Evolutionary conservation across 441 rosid genomes (phyloP).

Genomic region (California macrophylla): DNA sequence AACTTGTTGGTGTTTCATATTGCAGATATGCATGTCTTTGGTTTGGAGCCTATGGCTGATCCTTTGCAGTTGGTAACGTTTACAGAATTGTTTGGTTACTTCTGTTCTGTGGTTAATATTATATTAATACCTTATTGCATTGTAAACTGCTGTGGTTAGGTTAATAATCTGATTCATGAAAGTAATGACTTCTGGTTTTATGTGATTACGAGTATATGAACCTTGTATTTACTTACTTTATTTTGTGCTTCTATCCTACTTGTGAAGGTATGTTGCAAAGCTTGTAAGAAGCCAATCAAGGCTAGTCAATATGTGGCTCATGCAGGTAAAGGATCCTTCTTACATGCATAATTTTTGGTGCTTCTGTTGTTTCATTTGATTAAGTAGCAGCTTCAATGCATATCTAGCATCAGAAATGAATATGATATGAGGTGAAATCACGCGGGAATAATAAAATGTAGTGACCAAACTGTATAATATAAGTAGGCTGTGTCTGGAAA

Average conservation of each 20-base stretch:
- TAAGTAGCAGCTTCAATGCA: not conserved
- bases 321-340: conserved; percentile 39
- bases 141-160: not conserved
- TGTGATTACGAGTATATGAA: not conserved
- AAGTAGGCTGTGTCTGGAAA: not conserved
- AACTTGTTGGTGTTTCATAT: conserved; percentile 14
- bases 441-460: not conserved
- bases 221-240: conserved; percentile 11
- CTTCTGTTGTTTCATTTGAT: not conserved
- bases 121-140: not conserved
- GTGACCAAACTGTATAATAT: not conserved
- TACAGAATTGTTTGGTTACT: not conserved
- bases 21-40: conserved; percentile 65
- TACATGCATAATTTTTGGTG: not conserved
- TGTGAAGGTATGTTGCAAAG: conserved; percentile 56
- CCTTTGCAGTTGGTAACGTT: conserved; percentile 48
- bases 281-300: conserved; percentile 56
- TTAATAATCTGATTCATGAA: conserved; percentile 1
- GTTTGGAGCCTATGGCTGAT: conserved; percentile 54
- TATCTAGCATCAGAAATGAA: not conserved
- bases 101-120: not conserved
- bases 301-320: conserved; percentile 57
- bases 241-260: conserved; percentile 8
- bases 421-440: not conserved
- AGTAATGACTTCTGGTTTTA: not conserved